Percentiles rank a stretch among this genome's conserved stretches.
phyloP scores from a whole-genome alignment of 306 rosid species.

The Mimosa pudica region DNA sequence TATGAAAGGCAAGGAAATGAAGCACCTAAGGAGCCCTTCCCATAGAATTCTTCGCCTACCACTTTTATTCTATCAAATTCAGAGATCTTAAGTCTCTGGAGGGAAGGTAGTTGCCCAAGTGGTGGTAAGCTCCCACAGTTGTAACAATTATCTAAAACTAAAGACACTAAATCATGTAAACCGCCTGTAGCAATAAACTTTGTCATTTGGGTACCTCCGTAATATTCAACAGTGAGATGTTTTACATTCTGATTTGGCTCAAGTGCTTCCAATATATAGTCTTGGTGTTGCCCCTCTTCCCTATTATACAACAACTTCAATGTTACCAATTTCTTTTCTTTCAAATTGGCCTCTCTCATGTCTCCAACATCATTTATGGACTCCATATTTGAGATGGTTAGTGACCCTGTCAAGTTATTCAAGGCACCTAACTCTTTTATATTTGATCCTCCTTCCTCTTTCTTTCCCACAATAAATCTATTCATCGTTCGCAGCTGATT shows the following conservation, averaged over 20 bases:
- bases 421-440: background rate
- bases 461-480: background rate
- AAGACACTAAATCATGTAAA: background rate
- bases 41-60: constrained; percentile 21
- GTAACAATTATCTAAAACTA: fast-evolving
- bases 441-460: background rate
- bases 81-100: background rate
- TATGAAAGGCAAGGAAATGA: background rate
- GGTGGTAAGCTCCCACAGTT: background rate
- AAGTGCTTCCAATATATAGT: background rate
- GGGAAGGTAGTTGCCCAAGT: background rate
- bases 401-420: background rate
- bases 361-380: background rate
- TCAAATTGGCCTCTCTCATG: background rate
- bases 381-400: background rate
- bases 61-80: background rate
- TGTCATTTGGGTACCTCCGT: background rate
- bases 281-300: background rate
- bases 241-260: background rate
- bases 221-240: background rate
- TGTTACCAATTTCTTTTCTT: background rate
- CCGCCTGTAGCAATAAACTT: no score
- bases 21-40: background rate
- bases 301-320: background rate
- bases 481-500: background rate